phyloP scores from a whole-genome alignment of 2,329 filamentous ascomycete genomes.

The Colletotrichum incanum region DNA sequence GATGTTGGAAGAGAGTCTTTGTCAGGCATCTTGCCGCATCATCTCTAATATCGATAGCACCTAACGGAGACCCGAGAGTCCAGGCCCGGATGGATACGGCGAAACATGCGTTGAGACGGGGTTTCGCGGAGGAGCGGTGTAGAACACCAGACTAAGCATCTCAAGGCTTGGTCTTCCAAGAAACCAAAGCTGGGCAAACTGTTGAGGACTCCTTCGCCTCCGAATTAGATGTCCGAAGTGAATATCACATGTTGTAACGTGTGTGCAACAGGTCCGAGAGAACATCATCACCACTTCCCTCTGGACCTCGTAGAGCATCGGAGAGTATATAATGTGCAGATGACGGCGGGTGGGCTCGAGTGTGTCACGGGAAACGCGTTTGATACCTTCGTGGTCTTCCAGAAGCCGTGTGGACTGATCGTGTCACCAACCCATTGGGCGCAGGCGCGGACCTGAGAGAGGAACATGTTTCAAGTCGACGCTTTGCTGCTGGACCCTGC shows the following conservation, averaged over 20 bases:
- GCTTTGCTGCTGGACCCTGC: conserved; percentile 18
- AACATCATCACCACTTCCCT: not conserved
- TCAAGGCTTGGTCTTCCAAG: not conserved
- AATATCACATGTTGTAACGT: not conserved
- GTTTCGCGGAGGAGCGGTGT: conserved; percentile 37
- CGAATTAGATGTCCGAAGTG: not conserved
- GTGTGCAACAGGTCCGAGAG: not conserved
- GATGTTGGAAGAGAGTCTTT: not conserved
- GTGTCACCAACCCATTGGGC: conserved; percentile 34
- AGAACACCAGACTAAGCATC: conserved; percentile 18
- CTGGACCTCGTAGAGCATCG: not conserved
- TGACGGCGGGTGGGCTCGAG: conserved; percentile 16
- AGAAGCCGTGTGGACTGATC: conserved; percentile 33
- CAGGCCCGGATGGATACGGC: conserved; percentile 28
- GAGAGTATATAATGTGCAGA: not conserved
- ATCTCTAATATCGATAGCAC: conserved; percentile 10
- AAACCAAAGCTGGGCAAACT: conserved; percentile 4
- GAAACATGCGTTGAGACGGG: conserved; percentile 36
- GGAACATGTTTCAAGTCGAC: conserved; percentile 37
- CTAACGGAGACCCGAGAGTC: conserved; percentile 12
- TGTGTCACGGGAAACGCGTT: conserved; percentile 39
- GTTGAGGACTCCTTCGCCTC: conserved; percentile 2
- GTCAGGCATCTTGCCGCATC: not conserved
- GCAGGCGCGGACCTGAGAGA: conserved; percentile 27
- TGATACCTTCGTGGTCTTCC: conserved; percentile 34